phyloP scores from a whole-genome alignment of 2,329 filamentous ascomycete genomes.

The Alternaria metachromatica region DNA sequence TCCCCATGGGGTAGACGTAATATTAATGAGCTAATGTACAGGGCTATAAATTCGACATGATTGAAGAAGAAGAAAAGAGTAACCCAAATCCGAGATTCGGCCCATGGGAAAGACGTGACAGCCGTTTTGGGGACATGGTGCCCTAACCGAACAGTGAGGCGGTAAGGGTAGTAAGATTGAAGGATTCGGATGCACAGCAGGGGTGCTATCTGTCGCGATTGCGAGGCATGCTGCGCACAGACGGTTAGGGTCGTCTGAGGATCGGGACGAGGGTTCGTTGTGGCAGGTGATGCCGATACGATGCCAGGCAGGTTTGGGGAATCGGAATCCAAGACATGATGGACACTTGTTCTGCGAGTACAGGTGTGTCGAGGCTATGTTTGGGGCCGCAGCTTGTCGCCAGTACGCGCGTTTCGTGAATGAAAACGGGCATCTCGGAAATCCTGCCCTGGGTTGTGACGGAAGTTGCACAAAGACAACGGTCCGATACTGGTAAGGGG shows the following conservation, averaged over 20 bases:
- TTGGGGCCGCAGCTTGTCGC: neutral
- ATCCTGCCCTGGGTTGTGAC: conserved; percentile 1
- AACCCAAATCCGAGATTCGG: conserved; percentile 5
- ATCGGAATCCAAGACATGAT: neutral
- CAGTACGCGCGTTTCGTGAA: neutral
- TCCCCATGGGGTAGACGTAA: conserved; percentile 11
- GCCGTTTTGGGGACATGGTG: conserved; percentile 5
- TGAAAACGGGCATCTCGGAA: neutral
- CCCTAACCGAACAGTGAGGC: conserved; percentile 5
- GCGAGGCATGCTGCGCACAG: conserved; percentile 5
- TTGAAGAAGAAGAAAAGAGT: neutral
- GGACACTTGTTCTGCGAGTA: neutral
- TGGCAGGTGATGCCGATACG: conserved; percentile 6
- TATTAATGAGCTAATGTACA: neutral
- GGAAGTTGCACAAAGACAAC: neutral
- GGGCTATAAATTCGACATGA: conserved; percentile 1
- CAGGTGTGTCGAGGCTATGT: neutral
- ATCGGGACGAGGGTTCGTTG: conserved; percentile 2
- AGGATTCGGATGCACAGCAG: conserved; percentile 6
- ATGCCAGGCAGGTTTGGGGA: conserved; percentile 1
- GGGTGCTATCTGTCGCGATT: conserved; percentile 6
- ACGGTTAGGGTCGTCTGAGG: conserved; percentile 4
- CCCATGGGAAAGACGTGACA: conserved; percentile 3
- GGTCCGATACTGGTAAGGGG: neutral
- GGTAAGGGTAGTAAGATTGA: conserved; percentile 13